phyloP scores from a whole-genome alignment of 495 filamentous ascomycete species.

The Xanthoparmelia taractica region DNA sequence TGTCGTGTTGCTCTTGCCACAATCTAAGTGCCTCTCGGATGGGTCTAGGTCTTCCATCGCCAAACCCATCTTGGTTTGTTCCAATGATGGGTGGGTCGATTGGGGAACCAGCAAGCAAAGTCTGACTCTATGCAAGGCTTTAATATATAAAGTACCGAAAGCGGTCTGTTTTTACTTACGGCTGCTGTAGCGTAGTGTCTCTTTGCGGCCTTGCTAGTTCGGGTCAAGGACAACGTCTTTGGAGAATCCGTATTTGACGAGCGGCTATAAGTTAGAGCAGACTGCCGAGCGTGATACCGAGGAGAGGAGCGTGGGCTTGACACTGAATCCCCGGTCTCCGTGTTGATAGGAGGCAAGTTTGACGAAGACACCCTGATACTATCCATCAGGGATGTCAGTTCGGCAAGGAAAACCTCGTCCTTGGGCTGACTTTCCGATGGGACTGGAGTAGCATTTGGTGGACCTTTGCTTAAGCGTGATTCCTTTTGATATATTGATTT shows the following conservation, averaged over 20 bases:
- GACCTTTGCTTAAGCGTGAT: neutral
- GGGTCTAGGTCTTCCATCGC: neutral
- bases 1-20: conserved; percentile 31
- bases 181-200: conserved; percentile 11
- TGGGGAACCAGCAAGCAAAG: neutral
- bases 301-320: neutral
- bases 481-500: too few relatives aligned
- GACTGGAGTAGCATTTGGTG: neutral
- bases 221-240: neutral
- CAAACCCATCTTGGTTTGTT: neutral
- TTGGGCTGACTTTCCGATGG: neutral
- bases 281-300: neutral
- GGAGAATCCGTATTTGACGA: neutral
- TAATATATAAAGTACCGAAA: neutral
- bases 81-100: neutral
- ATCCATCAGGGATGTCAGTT: neutral
- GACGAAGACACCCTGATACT: neutral
- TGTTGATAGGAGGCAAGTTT: too few relatives aligned
- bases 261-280: neutral
- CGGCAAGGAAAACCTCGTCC: neutral
- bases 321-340: too few relatives aligned
- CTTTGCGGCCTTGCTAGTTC: neutral
- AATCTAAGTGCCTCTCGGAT: conserved; percentile 32
- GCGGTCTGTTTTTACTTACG: conserved; percentile 4
- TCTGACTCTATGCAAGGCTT: neutral